Evolutionary conservation across 139 green algal species (phyloP), one percentile per base, ranked within the genome.

Genomic region (Ettlia oleoabundans): DNA sequence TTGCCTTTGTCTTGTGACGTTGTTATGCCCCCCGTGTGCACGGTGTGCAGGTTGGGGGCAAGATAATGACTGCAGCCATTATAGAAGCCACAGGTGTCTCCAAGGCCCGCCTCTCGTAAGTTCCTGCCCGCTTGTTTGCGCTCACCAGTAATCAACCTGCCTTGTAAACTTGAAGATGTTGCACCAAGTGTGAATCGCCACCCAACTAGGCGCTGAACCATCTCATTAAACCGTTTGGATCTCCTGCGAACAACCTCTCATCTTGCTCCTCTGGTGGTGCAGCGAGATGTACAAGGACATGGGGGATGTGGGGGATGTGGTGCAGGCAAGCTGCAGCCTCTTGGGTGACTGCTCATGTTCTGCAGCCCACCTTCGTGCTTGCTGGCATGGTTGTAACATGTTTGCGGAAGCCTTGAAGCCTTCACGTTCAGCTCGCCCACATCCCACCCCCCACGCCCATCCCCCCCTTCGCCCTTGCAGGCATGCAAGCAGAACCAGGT

Each of bases 291-390:
- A 98, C 82, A 82, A 71, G 4, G 18, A 88, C 35, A 42, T 91
- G 10, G 95, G 95, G 0, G 95, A 98, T 71, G 69, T 97, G 41
- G 95, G 95, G 0, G 94, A 98, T 81, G 92, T 97, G 37, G 93
- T 93, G 0, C 87, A 94, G 85, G 88, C 87, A 8, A 94, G 89
- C 68, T n/a, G n/a, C n/a, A n/a, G n/a, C n/a, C n/a, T n/a, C n/a
- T n/a, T n/a, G n/a, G n/a, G n/a, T n/a, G n/a, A n/a, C n/a, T n/a
- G n/a, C n/a, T n/a, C n/a, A n/a, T n/a, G n/a, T n/a, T n/a, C n/a
- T n/a, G n/a, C n/a, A n/a, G n/a, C n/a, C n/a, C n/a, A n/a, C n/a
- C n/a, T n/a, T n/a, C n/a, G n/a, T n/a, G n/a, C n/a, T n/a, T n/a
- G n/a, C n/a, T n/a, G n/a, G n/a, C n/a, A n/a, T n/a, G n/a, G n/a